A percentile compares a stretch with the other conserved stretches of the same genome.
These are phyloP conservation scores for Ustilago loliicola DNA, from an alignment of 1,284 basidiomycete species.

Conservation along the genomic window DNA sequence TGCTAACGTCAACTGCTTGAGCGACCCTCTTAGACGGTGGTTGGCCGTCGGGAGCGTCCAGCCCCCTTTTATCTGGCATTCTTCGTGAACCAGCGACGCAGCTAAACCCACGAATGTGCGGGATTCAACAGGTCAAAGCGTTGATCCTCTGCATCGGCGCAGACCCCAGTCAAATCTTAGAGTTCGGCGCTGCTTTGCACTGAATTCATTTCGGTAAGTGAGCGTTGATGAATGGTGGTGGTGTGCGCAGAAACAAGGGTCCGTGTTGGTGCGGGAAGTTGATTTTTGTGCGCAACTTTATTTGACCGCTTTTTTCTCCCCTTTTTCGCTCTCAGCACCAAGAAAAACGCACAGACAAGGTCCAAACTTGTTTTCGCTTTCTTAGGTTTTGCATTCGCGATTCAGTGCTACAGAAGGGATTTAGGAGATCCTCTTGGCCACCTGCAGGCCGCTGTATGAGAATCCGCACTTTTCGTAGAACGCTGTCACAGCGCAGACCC, in stretches of 20 bases:
- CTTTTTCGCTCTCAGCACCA: neutral
- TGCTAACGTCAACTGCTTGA: neutral
- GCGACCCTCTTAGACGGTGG: slow-evolving; percentile 16
- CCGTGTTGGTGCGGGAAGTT: neutral
- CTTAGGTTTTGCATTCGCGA: neutral
- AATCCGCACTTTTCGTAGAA: slow-evolving; percentile 96
- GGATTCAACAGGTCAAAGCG: slow-evolving; percentile 29
- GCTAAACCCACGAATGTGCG: slow-evolving; percentile 24
- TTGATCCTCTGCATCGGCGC: slow-evolving; percentile 17
- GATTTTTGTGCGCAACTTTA: slow-evolving; percentile 16
- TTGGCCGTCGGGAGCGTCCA: slow-evolving; percentile 1
- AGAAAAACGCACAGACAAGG: neutral
- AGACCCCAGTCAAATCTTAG: neutral
- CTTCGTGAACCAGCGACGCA: slow-evolving; percentile 7
- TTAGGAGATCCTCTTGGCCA: slow-evolving; percentile 55
- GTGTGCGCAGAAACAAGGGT: neutral
- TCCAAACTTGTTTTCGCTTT: neutral
- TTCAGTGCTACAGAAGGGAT: neutral
- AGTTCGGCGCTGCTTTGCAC: neutral
- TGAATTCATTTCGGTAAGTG: slow-evolving; percentile 14
- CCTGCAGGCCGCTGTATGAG: slow-evolving; percentile 61
- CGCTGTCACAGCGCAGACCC: slow-evolving; percentile 73
- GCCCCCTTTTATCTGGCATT: slow-evolving; percentile 41
- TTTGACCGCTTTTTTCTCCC: slow-evolving; percentile 8
- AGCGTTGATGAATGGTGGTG: neutral